A percentile compares a stretch with the other conserved stretches of the same genome.
phyloP scores from a whole-genome alignment of 1,284 basidiomycete genomes.

The Puccinia novopanici region DNA sequence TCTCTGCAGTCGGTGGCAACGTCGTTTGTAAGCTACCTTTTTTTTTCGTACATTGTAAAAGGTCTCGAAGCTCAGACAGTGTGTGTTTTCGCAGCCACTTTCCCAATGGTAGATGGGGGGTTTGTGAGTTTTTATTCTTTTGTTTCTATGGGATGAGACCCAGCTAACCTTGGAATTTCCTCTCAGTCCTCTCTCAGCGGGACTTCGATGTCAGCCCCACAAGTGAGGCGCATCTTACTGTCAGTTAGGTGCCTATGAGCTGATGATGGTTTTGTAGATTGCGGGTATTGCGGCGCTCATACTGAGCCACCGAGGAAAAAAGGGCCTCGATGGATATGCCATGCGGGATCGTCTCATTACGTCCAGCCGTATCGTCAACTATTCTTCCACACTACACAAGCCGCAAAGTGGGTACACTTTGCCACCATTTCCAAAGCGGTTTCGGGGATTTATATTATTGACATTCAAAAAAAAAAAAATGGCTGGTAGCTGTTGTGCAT shows the following conservation, averaged over 20 bases:
- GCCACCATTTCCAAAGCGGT: background rate
- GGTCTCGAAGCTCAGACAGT: background rate
- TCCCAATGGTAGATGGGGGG: constrained; percentile 25
- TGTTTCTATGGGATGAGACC: background rate
- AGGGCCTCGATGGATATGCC: constrained; percentile 14
- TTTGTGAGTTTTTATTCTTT: constrained; percentile 21
- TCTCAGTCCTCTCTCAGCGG: constrained; percentile 31
- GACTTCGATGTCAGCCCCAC: constrained; percentile 47
- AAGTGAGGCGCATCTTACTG: constrained; percentile 2
- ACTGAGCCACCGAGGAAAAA: constrained; percentile 21
- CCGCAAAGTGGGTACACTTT: constrained; percentile 5
- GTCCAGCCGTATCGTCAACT: constrained; percentile 9
- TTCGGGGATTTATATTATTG: no score
- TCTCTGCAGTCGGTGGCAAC: constrained; percentile 41
- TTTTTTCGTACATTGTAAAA: background rate
- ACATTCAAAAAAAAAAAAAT: background rate
- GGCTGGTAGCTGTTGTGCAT: constrained; percentile 39
- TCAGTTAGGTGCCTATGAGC: background rate
- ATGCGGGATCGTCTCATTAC: constrained; percentile 41
- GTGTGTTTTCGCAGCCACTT: constrained; percentile 23
- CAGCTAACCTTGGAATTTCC: background rate
- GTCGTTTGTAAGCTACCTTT: constrained; percentile 35
- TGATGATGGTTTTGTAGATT: constrained; percentile 17
- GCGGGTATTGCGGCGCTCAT: constrained; percentile 48
- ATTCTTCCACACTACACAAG: background rate